Evolutionary conservation across 2,329 filamentous ascomycete genomes (phyloP).

Genomic region (Penicillium sp.): DNA sequence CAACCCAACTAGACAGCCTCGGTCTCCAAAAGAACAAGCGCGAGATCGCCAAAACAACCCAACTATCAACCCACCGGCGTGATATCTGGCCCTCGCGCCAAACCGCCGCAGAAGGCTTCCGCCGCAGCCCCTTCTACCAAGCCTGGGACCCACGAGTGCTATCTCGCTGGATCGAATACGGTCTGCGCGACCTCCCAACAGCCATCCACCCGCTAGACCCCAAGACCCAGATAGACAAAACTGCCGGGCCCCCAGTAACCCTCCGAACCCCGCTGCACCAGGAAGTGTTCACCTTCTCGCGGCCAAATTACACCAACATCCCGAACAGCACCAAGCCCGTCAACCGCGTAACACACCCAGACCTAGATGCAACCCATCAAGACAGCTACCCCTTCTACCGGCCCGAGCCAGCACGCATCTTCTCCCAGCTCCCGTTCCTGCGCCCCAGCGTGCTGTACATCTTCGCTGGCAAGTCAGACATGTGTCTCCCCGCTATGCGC

Average conservation of each 20-base stretch:
- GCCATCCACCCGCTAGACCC: conserved; percentile 34
- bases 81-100: conserved; percentile 77
- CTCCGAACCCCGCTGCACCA: conserved; percentile 79
- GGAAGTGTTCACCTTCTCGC: conserved; percentile 62
- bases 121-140: conserved; percentile 70
- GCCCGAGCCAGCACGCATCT: conserved; percentile 40
- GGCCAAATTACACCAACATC: conserved; percentile 60
- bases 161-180: conserved; percentile 68
- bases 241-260: conserved; percentile 56
- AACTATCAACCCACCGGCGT: conserved; percentile 67
- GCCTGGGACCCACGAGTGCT: conserved; percentile 79
- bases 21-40: conserved; percentile 23
- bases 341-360: conserved; percentile 46
- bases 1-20: conserved; percentile 39
- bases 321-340: conserved; percentile 33
- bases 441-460: conserved; percentile 48
- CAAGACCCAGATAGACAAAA: conserved; percentile 8
- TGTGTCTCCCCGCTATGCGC: conserved; percentile 39
- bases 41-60: conserved; percentile 37
- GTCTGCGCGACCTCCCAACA: conserved; percentile 72
- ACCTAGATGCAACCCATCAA: conserved; percentile 38
- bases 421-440: conserved; percentile 41
- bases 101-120: conserved; percentile 66
- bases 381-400: conserved; percentile 45
- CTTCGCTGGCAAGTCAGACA: conserved; percentile 44